phyloP scores from a whole-genome alignment of 768 basidiomycete species.

The Strobilomyces dryophilus region DNA sequence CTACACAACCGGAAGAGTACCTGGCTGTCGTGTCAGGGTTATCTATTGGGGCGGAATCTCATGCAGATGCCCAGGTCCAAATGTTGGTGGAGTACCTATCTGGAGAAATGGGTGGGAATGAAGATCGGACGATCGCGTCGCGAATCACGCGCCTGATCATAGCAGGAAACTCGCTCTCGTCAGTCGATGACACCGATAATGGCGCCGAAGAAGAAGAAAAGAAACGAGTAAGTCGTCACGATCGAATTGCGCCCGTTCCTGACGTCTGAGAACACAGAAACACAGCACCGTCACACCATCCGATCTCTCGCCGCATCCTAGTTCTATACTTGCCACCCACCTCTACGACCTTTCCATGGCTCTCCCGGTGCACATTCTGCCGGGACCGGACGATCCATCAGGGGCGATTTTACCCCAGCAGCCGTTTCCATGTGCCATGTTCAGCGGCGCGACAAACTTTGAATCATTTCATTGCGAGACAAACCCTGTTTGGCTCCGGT shows the following conservation, averaged over 20 bases:
- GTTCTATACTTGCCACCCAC: conserved; percentile 59
- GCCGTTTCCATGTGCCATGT: conserved; percentile 56
- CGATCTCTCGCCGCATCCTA: conserved; percentile 73
- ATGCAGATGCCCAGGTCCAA: conserved; percentile 70
- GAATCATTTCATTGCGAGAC: conserved; percentile 73
- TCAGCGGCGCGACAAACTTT: conserved; percentile 30
- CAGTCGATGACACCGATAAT: conserved; percentile 34
- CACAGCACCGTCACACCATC: conserved; percentile 51
- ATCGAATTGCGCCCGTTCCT: conserved; percentile 1
- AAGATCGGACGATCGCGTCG: conserved; percentile 60
- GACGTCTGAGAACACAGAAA: conserved; percentile 40
- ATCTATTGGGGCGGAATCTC: conserved; percentile 60
- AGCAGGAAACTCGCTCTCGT: conserved; percentile 82
- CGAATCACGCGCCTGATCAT: conserved; percentile 83
- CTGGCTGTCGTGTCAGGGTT: conserved; percentile 85
- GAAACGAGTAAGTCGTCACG: conserved; percentile 48
- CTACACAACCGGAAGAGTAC: conserved; percentile 56
- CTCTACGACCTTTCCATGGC: conserved; percentile 72
- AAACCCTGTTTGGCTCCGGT: conserved; percentile 82
- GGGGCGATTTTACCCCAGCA: conserved; percentile 92
- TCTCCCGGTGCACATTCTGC: conserved; percentile 84
- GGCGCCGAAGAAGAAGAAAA: conserved; percentile 42
- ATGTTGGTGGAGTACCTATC: conserved; percentile 88
- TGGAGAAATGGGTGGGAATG: conserved; percentile 72
- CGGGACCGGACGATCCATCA: conserved; percentile 85